Evolutionary conservation across 2,329 filamentous ascomycete species (phyloP).

Genomic region (Phialemonium atrogriseum): DNA sequence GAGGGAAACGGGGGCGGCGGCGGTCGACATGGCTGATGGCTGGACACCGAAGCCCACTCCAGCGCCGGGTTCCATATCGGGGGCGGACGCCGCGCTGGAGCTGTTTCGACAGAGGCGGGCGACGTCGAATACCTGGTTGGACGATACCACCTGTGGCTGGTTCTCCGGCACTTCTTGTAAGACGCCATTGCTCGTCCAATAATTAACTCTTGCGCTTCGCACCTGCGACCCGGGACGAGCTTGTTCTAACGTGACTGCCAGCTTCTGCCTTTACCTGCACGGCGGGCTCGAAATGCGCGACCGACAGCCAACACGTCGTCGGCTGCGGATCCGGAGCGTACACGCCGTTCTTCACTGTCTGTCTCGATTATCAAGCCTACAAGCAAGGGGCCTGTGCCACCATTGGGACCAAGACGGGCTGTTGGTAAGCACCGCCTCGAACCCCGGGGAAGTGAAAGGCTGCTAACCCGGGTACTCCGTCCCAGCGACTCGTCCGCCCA

Average conservation of each 20-base stretch:
- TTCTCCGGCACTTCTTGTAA: constrained; percentile 13
- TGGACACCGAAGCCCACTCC: constrained; percentile 13
- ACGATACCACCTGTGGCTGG: constrained; percentile 19
- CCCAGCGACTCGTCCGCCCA: constrained; percentile 7
- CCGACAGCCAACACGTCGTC: constrained; percentile 25
- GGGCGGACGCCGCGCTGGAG: constrained; percentile 10
- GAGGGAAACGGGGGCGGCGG: constrained; percentile 7
- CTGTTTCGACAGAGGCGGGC: constrained; percentile 12
- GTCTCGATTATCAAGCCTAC: constrained; percentile 24
- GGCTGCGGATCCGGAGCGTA: constrained; percentile 22
- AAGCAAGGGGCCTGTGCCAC: constrained; percentile 19
- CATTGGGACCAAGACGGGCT: constrained; percentile 21
- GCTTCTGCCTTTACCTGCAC: constrained; percentile 12
- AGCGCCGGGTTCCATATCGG: constrained; percentile 5
- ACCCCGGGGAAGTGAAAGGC: no score
- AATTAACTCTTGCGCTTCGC: no score
- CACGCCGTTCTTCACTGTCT: constrained; percentile 23
- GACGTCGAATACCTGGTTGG: constrained; percentile 13
- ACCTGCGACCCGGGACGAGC: no score
- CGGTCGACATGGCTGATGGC: constrained; percentile 6
- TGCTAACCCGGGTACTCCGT: neutral
- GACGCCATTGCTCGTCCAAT: no score
- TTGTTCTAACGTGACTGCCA: no score
- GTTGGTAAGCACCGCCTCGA: constrained; percentile 22
- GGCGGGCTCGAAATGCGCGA: constrained; percentile 13